A percentile compares a stretch with the other conserved stretches of the same genome.
phyloP scores from a whole-genome alignment of 1,284 basidiomycete genomes.

The Cystobasidiaceae sp. region DNA sequence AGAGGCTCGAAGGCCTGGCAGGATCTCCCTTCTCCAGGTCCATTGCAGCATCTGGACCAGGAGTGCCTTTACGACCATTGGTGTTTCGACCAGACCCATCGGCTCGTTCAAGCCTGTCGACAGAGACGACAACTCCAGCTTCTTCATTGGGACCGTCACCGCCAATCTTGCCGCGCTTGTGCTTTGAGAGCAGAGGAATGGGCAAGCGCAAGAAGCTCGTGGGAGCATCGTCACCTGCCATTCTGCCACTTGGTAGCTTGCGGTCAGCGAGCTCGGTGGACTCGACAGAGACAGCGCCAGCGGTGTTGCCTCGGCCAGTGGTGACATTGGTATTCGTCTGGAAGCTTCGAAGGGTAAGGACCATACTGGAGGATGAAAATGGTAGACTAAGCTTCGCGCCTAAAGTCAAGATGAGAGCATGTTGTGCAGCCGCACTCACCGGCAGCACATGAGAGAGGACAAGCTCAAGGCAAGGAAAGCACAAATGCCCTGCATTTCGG shows the following conservation, averaged over 20 bases:
- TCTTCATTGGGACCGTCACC: neutral
- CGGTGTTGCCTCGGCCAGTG: neutral
- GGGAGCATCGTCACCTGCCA: neutral
- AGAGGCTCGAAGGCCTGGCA: neutral
- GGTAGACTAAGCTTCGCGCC: neutral
- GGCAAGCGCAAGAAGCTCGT: neutral
- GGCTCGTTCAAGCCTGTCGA: slow-evolving; percentile 1
- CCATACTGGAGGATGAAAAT: neutral
- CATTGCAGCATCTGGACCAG: neutral
- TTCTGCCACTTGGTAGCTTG: neutral
- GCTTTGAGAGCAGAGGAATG: too few relatives aligned
- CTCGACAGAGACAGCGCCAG: neutral
- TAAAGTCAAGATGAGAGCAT: neutral
- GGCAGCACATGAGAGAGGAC: slow-evolving; percentile 16
- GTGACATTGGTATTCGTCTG: neutral
- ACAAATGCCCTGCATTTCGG: slow-evolving; percentile 12
- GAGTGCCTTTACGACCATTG: neutral
- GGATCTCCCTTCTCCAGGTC: slow-evolving; percentile 4
- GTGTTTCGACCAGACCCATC: slow-evolving; percentile 4
- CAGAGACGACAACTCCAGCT: slow-evolving; percentile 1
- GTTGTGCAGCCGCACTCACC: neutral
- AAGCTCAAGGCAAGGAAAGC: neutral
- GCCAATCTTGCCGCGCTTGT: neutral
- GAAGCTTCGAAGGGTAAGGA: slow-evolving; percentile 3
- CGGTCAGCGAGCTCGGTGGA: neutral